Base-by-base conservation (phyloP, 805 yeast species). In the Pichia insulana region DNA sequence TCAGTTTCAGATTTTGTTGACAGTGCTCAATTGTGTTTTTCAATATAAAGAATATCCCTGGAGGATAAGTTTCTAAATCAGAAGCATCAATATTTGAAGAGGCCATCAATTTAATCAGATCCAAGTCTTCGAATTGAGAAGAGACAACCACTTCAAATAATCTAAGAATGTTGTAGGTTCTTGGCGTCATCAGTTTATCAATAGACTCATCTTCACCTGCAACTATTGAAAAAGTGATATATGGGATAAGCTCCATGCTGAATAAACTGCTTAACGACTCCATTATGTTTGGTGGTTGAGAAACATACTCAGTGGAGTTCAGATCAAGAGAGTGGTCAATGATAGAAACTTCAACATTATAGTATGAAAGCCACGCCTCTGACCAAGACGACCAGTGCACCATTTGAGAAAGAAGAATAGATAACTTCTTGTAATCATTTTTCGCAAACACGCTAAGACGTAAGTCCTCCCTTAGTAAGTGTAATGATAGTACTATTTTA, bases 321-420 rank as follows among this genome's bases (percentile, higher is more conserved):
- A 77, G 65, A 32, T 65, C 63, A 2, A 68, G 59, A 1, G 57
- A 52, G 15, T 51, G 50, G 48, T 74, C 80, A 7, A 77, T 51
- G 2, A 34, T 27, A 1, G 38, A 41, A 1, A 39, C 41, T 7
- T 66, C 64, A 3, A 62, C 50, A 50, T 59, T 62, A 55, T 88
- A 86, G 50, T 76, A 78, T 1, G 59, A 51, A 18, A 62, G 56
- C 96, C 95, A 84, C 0, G 52, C 44, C 1, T 68, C 76, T 10
- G 80, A 73, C 95, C 95, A 84, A 6, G 83, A 78, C 76, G 81
- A 74, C 79, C 85, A 76, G 11, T 66, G 50, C 0, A 81, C 70
- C 12, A 84, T 55, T 49, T 80, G 82, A 0, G 79, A 65, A n/a
- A 88, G 58, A 18, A 88, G 57, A 1, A 62, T 20, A 0, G 82